phyloP scores from a whole-genome alignment of 352 stramenopile genomes.

The Pythium aristosporum region DNA sequence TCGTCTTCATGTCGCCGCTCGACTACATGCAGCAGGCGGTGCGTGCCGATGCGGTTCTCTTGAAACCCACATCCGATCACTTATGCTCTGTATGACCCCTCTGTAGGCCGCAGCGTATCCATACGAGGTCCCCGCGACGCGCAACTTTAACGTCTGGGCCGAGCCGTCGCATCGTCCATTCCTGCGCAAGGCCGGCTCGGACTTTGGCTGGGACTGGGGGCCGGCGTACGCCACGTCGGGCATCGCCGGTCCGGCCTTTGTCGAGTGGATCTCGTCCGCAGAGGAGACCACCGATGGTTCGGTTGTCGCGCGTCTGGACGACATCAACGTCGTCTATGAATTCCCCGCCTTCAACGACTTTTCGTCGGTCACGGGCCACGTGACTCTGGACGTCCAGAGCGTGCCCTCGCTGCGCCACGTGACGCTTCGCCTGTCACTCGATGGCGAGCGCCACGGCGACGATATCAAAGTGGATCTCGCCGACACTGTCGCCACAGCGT shows the following conservation, averaged over 20 bases:
- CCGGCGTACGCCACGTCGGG: slow-evolving; percentile 67
- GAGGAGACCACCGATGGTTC: slow-evolving; percentile 6
- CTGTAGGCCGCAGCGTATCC: slow-evolving; percentile 56
- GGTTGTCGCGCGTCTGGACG: slow-evolving; percentile 20
- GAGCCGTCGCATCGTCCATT: slow-evolving; percentile 79
- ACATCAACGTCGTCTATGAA: slow-evolving; percentile 44
- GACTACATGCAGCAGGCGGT: slow-evolving; percentile 51
- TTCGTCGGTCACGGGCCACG: slow-evolving; percentile 40
- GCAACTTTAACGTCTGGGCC: slow-evolving; percentile 80
- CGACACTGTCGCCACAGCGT: not conserved
- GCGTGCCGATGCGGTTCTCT: too few species aligned
- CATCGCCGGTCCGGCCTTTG: slow-evolving; percentile 50
- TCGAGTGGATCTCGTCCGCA: slow-evolving; percentile 35
- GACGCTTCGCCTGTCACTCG: slow-evolving; percentile 48
- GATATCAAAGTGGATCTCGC: not conserved
- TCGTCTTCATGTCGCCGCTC: slow-evolving; percentile 57
- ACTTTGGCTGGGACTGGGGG: slow-evolving; percentile 90
- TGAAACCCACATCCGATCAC: too few species aligned
- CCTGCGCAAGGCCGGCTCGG: slow-evolving; percentile 80
- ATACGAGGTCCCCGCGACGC: slow-evolving; percentile 72
- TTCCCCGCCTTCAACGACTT: slow-evolving; percentile 36
- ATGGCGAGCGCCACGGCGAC: slow-evolving; percentile 30
- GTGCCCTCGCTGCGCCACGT: slow-evolving; percentile 11
- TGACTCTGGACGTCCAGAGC: slow-evolving; percentile 38
- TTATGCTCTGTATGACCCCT: not conserved